Evolutionary conservation across 768 basidiomycete genomes (phyloP).

Genomic region (Mycena indigotica): DNA sequence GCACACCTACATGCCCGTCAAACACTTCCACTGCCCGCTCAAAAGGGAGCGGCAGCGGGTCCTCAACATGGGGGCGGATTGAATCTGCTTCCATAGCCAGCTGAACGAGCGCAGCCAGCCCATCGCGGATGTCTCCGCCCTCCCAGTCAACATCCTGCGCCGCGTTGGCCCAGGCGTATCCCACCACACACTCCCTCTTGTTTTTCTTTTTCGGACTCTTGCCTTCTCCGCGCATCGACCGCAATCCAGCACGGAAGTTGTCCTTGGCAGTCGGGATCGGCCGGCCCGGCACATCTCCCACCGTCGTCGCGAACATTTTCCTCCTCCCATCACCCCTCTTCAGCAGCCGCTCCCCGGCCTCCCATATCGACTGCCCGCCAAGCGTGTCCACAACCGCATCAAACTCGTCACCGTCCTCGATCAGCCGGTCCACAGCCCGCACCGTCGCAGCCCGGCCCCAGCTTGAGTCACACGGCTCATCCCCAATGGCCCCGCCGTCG

Average conservation of each 20-base stretch:
- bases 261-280: slow-evolving; percentile 71
- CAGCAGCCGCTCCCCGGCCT: slow-evolving; percentile 68
- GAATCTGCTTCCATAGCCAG: slow-evolving; percentile 42
- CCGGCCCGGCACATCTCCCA: slow-evolving; percentile 68
- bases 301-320: slow-evolving; percentile 76
- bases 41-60: slow-evolving; percentile 46
- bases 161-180: slow-evolving; percentile 82
- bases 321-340: slow-evolving; percentile 32
- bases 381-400: slow-evolving; percentile 84
- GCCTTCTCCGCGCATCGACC: slow-evolving; percentile 47
- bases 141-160: slow-evolving; percentile 84
- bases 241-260: slow-evolving; percentile 71
- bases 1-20: slow-evolving; percentile 30
- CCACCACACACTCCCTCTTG: slow-evolving; percentile 45
- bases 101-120: slow-evolving; percentile 43
- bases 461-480: slow-evolving; percentile 36
- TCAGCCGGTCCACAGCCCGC: slow-evolving; percentile 53
- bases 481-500: slow-evolving; percentile 39
- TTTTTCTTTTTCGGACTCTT: slow-evolving; percentile 8
- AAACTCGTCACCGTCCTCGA: slow-evolving; percentile 60
- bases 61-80: slow-evolving; percentile 49
- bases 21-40: slow-evolving; percentile 59
- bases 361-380: slow-evolving; percentile 80
- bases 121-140: slow-evolving; percentile 68
- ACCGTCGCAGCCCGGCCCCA: slow-evolving; percentile 48